phyloP scores from a whole-genome alignment of 805 yeast genomes.

The Scheffersomyces lignosus region DNA sequence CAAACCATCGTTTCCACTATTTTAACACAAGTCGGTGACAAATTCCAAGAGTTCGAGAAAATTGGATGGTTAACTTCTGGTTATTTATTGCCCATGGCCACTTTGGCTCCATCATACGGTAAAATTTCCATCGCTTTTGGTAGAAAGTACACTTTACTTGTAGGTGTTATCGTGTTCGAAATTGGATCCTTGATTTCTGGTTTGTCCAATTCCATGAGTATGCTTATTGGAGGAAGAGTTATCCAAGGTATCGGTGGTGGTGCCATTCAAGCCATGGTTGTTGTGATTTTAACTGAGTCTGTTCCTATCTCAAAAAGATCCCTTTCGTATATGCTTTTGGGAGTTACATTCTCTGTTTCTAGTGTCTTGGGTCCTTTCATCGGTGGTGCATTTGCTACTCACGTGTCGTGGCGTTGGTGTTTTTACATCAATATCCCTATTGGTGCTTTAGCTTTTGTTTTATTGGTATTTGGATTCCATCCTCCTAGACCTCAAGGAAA shows the following conservation, averaged over 20 bases:
- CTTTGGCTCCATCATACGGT: conserved; percentile 58
- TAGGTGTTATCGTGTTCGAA: conserved; percentile 55
- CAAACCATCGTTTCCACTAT: conserved; percentile 59
- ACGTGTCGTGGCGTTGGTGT: conserved; percentile 75
- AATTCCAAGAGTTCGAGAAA: conserved; percentile 50
- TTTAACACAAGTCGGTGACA: conserved; percentile 47
- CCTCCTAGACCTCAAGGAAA: conserved; percentile 49
- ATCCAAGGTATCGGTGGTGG: conserved; percentile 74
- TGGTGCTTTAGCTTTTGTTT: conserved; percentile 51
- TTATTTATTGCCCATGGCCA: conserved; percentile 53
- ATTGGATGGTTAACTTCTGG: conserved; percentile 63
- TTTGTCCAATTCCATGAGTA: conserved; percentile 51
- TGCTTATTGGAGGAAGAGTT: conserved; percentile 70
- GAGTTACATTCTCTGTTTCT: conserved; percentile 48
- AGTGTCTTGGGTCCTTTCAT: conserved; percentile 61
- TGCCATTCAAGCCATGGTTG: conserved; percentile 58
- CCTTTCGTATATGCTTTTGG: conserved; percentile 36
- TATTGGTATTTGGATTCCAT: conserved; percentile 41
- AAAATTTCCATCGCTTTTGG: conserved; percentile 57
- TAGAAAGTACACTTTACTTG: conserved; percentile 49
- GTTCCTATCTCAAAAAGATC: conserved; percentile 46
- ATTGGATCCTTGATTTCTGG: conserved; percentile 65
- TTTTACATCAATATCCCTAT: conserved; percentile 69
- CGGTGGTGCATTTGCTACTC: conserved; percentile 64
- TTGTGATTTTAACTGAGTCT: conserved; percentile 57